These are phyloP conservation scores for Cyberlindnera sargentensis DNA, from an alignment of 805 yeast genomes.

Conservation along the genomic window DNA sequence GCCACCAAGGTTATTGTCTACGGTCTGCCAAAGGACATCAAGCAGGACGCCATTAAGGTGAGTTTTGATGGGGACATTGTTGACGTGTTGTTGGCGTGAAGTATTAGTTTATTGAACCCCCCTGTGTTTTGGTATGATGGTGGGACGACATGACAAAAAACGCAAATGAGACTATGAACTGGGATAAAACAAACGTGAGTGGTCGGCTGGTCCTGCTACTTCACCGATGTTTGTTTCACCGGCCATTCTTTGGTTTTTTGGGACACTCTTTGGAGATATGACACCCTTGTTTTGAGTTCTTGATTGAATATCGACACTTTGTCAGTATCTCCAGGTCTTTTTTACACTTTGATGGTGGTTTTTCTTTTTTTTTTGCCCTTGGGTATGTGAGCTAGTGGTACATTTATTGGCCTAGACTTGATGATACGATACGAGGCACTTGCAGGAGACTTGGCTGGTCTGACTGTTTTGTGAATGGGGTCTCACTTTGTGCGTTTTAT, in stretches of 20 bases:
- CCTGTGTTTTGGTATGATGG: neutral
- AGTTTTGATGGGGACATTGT: conserved; percentile 36
- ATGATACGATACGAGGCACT: too few relatives aligned
- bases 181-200: too few relatives aligned
- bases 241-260: conserved; percentile 1
- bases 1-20: conserved; percentile 83
- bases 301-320: too few relatives aligned
- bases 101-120: neutral
- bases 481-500: neutral
- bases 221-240: neutral
- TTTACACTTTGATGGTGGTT: too few relatives aligned
- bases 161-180: neutral
- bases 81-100: neutral
- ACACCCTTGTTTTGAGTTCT: too few relatives aligned
- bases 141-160: neutral
- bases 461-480: neutral
- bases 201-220: neutral
- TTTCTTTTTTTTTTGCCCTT: too few relatives aligned
- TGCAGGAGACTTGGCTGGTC: too few relatives aligned
- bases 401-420: too few relatives aligned
- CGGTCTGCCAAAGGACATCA: conserved; percentile 81
- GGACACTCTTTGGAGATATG: neutral
- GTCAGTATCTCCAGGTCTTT: too few relatives aligned
- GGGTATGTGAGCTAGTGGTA: too few relatives aligned
- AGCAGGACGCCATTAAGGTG: conserved; percentile 79